Percentiles rank a stretch among this genome's conserved stretches.
phyloP scores from a whole-genome alignment of 345 rosid genomes.

The Xanthoceras sorbifolium region DNA sequence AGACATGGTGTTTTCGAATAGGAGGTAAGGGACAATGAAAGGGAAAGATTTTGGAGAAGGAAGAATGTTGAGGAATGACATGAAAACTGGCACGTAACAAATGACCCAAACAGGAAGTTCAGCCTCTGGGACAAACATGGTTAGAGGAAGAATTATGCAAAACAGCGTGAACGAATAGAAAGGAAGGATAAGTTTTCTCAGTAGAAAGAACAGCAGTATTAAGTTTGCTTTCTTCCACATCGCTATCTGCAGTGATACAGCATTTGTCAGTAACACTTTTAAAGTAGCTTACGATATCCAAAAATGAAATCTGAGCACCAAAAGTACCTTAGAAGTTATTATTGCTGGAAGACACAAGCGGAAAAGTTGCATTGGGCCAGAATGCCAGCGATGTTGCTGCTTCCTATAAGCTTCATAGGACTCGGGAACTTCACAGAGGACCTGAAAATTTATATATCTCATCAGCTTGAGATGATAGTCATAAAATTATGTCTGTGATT shows the following conservation, averaged over 20 bases:
- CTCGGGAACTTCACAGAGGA: constrained; percentile 87
- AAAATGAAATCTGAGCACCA: constrained; percentile 9
- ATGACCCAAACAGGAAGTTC: constrained; percentile 89
- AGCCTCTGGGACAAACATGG: constrained; percentile 89
- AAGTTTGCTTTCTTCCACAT: constrained; percentile 80
- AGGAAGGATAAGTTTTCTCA: constrained; percentile 87
- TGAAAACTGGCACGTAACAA: constrained; percentile 71
- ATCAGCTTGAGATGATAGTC: constrained; percentile 6
- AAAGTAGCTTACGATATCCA: not conserved
- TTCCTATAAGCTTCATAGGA: constrained; percentile 90
- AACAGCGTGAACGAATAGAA: constrained; percentile 88
- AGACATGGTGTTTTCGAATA: constrained; percentile 88
- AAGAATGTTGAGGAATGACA: constrained; percentile 87
- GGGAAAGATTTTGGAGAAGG: constrained; percentile 81
- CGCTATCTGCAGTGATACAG: constrained; percentile 57
- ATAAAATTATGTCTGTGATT: constrained; percentile 1
- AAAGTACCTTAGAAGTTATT: constrained; percentile 66
- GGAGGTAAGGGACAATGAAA: constrained; percentile 83
- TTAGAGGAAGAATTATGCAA: constrained; percentile 84
- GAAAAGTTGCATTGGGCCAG: constrained; percentile 92
- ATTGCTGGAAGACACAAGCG: constrained; percentile 83
- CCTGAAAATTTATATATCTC: constrained; percentile 38
- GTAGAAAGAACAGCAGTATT: constrained; percentile 68
- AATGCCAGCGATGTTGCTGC: constrained; percentile 96
- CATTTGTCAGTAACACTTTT: constrained; percentile 15